Base-by-base conservation (phyloP, 495 filamentous ascomycete genomes). In the Rhypophila decipiens region DNA sequence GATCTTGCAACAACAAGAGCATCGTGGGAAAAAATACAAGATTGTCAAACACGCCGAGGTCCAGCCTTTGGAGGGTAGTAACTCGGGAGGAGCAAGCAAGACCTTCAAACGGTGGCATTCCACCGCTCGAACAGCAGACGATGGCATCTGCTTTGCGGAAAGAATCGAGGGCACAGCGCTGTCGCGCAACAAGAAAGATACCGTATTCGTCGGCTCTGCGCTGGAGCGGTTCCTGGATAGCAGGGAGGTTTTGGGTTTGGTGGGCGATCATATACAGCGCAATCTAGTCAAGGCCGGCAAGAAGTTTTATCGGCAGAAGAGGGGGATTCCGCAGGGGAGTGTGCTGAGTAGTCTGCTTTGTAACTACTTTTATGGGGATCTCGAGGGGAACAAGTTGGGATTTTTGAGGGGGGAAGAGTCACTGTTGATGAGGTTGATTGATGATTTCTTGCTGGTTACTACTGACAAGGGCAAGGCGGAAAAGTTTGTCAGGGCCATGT, bases 401-500 rank as follows among this genome's bases (percentile, higher is more conserved):
- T 97, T 96, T 58, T 45, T 71, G 2, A 38, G 46, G 15, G 44
- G 8, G 1, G 49, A 47, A 3, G 69, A 86, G 7, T 80, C 78
- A 24, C 58, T 96, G 5, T 71, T 98, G 22, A 59, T 97, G 33
- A 73, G 93, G 33, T 75, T 96, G 2, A 85, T 94, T 34, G 93
- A 98, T 43, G 93, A 98, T 55, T 97, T 97, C 53, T 66, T 96
- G 15, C 78, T 97, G 37, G 82, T 98, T 55, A 96, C 88, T 2
- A 78, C 81, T 0, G 70, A 87, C 42, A 65, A 57, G 33, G 50
- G 60, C 0, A 76, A 87, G 56, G 90, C 88, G 0, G 69, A 67
- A 42, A 66, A 69, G 12, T 96, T 98, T 56, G 64, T 95, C 20
- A 65, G 79, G 38, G 72, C 80, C 29, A 95, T 97, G 90, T 79